phyloP scores from a whole-genome alignment of 2,329 filamentous ascomycete genomes.

The Fusarium sulawesiense region DNA sequence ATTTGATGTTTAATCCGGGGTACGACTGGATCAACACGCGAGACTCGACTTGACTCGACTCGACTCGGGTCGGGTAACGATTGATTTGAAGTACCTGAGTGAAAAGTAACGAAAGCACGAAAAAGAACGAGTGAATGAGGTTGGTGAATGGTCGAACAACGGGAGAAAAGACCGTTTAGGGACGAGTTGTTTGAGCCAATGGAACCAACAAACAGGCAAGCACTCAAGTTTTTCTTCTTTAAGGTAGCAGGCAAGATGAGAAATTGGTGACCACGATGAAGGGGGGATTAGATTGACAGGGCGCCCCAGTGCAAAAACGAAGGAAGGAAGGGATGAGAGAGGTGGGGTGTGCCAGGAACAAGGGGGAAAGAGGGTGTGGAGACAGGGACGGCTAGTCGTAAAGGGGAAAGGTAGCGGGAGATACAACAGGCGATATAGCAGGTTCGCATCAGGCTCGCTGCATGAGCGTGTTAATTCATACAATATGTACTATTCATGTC shows the following conservation, averaged over 20 bases:
- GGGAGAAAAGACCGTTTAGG: slow-evolving; percentile 25
- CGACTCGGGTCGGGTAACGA: neutral
- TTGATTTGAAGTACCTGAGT: neutral
- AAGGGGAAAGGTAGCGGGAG: slow-evolving; percentile 25
- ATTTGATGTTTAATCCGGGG: slow-evolving; percentile 38
- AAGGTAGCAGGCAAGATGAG: slow-evolving; percentile 36
- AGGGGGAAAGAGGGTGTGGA: slow-evolving; percentile 32
- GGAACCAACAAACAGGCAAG: slow-evolving; percentile 12
- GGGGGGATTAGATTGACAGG: slow-evolving; percentile 45
- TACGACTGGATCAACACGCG: slow-evolving; percentile 25
- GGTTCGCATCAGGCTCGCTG: slow-evolving; percentile 1
- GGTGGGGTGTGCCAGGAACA: slow-evolving; percentile 36
- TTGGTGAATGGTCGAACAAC: slow-evolving; percentile 29
- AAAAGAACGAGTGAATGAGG: slow-evolving; percentile 35
- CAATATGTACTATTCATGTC: neutral
- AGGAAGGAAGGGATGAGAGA: slow-evolving; percentile 38
- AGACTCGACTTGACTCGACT: slow-evolving; percentile 24
- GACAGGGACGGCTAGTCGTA: slow-evolving; percentile 22
- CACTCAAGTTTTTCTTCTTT: slow-evolving; percentile 33
- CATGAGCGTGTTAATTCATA: neutral
- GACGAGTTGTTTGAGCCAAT: slow-evolving; percentile 33
- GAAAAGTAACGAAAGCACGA: slow-evolving; percentile 26
- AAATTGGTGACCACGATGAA: slow-evolving; percentile 46
- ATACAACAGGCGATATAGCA: slow-evolving; percentile 11
- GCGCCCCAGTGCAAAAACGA: slow-evolving; percentile 31